Conservation (phyloP, 306 rosid species). For the Cucumis melo region DNA sequence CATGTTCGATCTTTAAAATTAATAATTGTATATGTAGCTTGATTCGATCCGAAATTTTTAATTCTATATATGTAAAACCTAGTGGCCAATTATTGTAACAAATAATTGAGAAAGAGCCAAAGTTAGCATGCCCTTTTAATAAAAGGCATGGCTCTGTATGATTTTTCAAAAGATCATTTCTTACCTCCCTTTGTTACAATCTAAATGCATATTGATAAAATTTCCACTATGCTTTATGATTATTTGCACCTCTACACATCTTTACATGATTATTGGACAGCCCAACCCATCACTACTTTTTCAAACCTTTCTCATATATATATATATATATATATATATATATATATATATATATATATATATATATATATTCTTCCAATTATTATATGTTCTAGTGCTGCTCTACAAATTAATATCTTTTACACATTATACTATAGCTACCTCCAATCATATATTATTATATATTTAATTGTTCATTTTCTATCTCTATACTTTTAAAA, state of each 20-base stretch:
- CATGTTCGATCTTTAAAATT: too few species aligned
- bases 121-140: background rate
- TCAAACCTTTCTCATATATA: background rate
- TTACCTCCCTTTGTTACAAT: background rate
- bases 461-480: background rate
- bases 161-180: background rate
- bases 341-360: too few species aligned
- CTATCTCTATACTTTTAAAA: background rate
- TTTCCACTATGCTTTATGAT: background rate
- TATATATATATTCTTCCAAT: background rate
- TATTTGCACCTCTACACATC: background rate
- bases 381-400: background rate
- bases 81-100: background rate
- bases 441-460: background rate
- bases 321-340: too few species aligned
- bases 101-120: background rate
- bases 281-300: background rate
- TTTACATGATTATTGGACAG: background rate
- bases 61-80: background rate
- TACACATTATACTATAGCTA: background rate
- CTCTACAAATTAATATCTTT: background rate
- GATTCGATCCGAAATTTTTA: background rate
- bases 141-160: background rate
- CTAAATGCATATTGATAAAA: background rate
- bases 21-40: too few species aligned